A percentile compares a stretch with the other conserved stretches of the same genome.
phyloP scores from a whole-genome alignment of 306 rosid species.

The Neltuma alba region DNA sequence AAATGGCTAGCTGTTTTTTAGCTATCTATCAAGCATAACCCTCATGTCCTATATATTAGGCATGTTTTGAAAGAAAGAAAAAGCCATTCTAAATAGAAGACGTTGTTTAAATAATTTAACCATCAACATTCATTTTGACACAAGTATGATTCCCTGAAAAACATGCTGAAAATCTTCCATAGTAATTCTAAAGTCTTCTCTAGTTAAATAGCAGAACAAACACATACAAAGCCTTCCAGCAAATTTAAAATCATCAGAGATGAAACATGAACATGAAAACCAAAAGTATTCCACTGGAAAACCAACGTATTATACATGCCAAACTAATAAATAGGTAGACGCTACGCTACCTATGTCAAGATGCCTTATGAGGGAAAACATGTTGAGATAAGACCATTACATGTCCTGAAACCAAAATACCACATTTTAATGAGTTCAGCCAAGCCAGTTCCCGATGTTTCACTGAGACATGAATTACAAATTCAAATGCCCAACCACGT shows the following conservation, averaged over 20 bases:
- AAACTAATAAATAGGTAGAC: background rate
- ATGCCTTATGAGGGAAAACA: background rate
- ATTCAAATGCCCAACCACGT: background rate
- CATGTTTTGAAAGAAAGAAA: no score
- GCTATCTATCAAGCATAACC: no score
- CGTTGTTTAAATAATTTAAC: no score
- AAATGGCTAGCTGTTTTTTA: no score
- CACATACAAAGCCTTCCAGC: background rate
- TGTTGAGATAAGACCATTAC: background rate
- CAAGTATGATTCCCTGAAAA: background rate
- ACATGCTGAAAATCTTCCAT: no score
- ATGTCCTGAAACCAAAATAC: background rate
- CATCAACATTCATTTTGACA: background rate
- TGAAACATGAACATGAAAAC: background rate
- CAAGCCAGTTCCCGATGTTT: background rate
- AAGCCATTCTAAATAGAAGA: no score
- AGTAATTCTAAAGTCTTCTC: no score
- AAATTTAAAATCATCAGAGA: background rate
- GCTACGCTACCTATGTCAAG: no score
- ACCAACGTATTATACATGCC: no score
- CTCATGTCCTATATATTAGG: no score
- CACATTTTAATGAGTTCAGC: background rate
- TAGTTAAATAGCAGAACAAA: no score
- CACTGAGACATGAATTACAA: background rate
- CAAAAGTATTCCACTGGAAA: background rate